These are phyloP conservation scores for Hypoxylon cercidicola DNA, from an alignment of 495 filamentous ascomycete species.

Conservation along the genomic window DNA sequence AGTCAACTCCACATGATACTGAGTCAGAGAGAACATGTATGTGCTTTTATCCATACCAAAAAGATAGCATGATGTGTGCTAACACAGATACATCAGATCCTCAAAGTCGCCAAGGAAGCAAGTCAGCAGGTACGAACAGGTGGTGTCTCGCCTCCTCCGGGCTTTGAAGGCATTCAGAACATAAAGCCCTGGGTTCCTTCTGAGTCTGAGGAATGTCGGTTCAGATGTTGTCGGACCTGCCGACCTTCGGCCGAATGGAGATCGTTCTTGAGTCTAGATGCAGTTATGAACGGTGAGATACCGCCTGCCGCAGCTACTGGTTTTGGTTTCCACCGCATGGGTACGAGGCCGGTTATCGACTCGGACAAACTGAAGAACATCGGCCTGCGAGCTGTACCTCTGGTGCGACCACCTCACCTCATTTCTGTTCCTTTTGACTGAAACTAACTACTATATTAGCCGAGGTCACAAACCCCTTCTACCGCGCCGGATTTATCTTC, in stretches of 20 bases:
- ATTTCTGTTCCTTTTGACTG: not conserved
- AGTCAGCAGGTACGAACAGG: not conserved
- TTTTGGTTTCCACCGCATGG: conserved; percentile 52
- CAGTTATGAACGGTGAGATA: conserved; percentile 57
- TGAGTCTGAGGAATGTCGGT: conserved; percentile 57
- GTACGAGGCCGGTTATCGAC: conserved; percentile 47
- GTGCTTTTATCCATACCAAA: conserved; percentile 5
- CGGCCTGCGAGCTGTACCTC: conserved; percentile 48
- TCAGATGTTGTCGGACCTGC: conserved; percentile 63
- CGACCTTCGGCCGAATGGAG: conserved; percentile 55
- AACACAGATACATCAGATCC: conserved; percentile 11
- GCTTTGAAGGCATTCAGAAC: conserved; percentile 22
- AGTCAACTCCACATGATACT: conserved; percentile 54
- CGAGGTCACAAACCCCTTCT: conserved; percentile 5
- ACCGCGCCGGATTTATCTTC: conserved; percentile 6
- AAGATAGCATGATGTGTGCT: conserved; percentile 2
- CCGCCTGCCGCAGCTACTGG: conserved; percentile 53
- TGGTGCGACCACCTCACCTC: conserved; percentile 41
- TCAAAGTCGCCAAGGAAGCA: conserved; percentile 1
- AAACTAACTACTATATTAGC: conserved; percentile 26
- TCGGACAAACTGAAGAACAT: conserved; percentile 47
- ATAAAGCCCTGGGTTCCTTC: conserved; percentile 53
- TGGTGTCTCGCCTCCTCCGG: conserved; percentile 20
- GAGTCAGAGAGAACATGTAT: conserved; percentile 54
- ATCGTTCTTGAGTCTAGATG: conserved; percentile 61